Base-by-base conservation (phyloP, 2,329 filamentous ascomycete genomes). In the Nemania diffusa region DNA sequence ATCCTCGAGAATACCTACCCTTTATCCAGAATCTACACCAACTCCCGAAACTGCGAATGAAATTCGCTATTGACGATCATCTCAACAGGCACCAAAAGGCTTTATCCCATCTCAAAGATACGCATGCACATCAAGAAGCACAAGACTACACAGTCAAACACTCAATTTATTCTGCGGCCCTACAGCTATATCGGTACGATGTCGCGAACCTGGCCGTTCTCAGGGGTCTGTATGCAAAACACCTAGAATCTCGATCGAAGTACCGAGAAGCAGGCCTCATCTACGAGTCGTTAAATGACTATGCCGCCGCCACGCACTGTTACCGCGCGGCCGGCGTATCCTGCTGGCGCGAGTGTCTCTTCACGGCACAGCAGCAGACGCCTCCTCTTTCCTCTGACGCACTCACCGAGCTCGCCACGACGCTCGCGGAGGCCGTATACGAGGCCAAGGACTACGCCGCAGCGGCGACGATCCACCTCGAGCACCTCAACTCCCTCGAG, bases 1-100 rank as follows among this genome's bases (percentile, higher is more conserved):
- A 99, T 74, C 96, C 96, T 1, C 86, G 94, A 72, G 96, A 99
- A 78, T 99, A 99, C 73, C 87, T 98, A 7, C 96, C 96, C 3
- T 98, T 98, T 76, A 88, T 99, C 57, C 94, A 97, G 76, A 90
- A 90, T 40, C 85, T 99, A 2, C 93, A 97, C 77, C 86, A 90
- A 68, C 85, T 97, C 72, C 81, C 91, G 0, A 84, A 88, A 11
- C 79, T 92, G 11, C 89, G 93, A 22, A 89, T 93, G 50, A 87
- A 90, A 59, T 97, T 94, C 73, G 88, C 89, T 48, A 97, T 99
- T 59, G 96, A 99, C 76, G 91, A 98, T 75, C 90, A 97, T 76
- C 88, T 99, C 3, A 87, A 87, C 37, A 90, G 93, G 15, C 87
- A 90, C 53, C 79, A 83, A 48, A 97, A 97, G 81, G 95, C 96